A percentile compares a stretch with the other conserved stretches of the same genome.
These are phyloP conservation scores for Vaccinium macrocarpon DNA, from an alignment of 148 eudicot species.

Conservation along the genomic window DNA sequence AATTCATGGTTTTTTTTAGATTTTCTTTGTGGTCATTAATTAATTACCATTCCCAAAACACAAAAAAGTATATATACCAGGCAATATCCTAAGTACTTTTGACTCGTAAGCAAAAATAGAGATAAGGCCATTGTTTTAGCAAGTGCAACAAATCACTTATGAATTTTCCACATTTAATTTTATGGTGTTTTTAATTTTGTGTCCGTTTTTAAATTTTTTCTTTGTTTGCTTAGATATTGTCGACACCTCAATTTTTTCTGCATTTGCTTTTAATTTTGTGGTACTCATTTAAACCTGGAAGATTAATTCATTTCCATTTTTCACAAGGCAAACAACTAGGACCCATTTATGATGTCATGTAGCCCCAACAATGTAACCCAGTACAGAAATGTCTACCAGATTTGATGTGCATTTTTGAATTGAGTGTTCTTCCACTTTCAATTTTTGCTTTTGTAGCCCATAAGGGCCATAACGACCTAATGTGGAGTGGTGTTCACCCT, in stretches of 20 bases:
- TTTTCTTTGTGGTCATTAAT: not conserved
- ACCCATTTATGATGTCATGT: too few species aligned
- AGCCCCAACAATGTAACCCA: too few species aligned
- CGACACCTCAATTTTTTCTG: not conserved
- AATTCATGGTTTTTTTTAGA: not conserved
- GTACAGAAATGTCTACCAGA: too few species aligned
- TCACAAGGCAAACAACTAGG: not conserved
- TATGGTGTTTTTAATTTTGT: not conserved
- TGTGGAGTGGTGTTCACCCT: not conserved
- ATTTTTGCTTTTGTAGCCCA: not conserved
- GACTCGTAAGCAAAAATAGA: not conserved
- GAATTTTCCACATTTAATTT: not conserved
- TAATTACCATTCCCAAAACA: too few species aligned
- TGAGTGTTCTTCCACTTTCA: not conserved
- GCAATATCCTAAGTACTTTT: not conserved
- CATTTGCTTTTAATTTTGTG: not conserved
- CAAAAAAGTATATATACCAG: not conserved
- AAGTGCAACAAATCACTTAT: not conserved
- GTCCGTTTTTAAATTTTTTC: not conserved
- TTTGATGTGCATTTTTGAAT: not conserved
- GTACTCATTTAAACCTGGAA: not conserved
- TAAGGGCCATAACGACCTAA: not conserved
- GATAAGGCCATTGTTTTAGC: not conserved
- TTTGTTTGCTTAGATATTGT: not conserved
- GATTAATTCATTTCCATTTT: not conserved